Evolutionary conservation across 352 stramenopile species (phyloP).

Genomic region (Phytophthora aleatoria): DNA sequence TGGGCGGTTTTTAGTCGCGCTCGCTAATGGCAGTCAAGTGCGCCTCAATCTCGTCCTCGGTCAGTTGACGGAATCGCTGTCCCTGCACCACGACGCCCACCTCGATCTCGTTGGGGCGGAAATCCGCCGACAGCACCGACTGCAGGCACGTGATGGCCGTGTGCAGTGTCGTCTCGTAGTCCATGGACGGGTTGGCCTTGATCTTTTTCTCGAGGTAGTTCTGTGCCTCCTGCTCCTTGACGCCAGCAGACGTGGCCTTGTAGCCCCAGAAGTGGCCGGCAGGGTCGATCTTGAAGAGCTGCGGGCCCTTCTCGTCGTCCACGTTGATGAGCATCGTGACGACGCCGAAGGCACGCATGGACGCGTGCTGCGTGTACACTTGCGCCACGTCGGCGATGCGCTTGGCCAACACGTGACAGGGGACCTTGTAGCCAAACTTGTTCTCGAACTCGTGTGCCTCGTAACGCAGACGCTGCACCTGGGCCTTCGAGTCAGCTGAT

Average conservation of each 20-base stretch:
- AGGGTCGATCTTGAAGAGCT: slow-evolving; percentile 98
- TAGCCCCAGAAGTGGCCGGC: slow-evolving; percentile 97
- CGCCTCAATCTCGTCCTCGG: slow-evolving; percentile 97
- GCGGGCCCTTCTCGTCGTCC: slow-evolving; percentile 97
- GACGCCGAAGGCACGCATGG: slow-evolving; percentile 95
- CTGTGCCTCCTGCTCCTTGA: slow-evolving; percentile 98
- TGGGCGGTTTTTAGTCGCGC: slow-evolving; percentile 63
- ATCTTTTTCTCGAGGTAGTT: slow-evolving; percentile 99
- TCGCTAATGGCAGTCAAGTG: slow-evolving; percentile 99
- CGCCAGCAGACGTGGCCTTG: slow-evolving; percentile 92
- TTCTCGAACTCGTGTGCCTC: slow-evolving; percentile 98
- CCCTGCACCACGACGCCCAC: slow-evolving; percentile 73
- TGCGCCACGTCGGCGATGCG: slow-evolving; percentile 98
- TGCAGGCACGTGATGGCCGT: slow-evolving; percentile 98
- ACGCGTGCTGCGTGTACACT: slow-evolving; percentile 94
- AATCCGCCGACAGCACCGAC: slow-evolving; percentile 97
- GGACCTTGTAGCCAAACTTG: slow-evolving; percentile 96
- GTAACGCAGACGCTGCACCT: slow-evolving; percentile 95
- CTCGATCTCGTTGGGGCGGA: slow-evolving; percentile 97
- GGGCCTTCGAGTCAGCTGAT: slow-evolving; percentile 90
- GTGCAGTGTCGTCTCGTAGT: slow-evolving; percentile 93
- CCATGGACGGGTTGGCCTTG: slow-evolving; percentile 89
- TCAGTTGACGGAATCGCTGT: slow-evolving; percentile 91
- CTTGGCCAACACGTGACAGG: slow-evolving; percentile 94
- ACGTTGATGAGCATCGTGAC: slow-evolving; percentile 97